phyloP scores from a whole-genome alignment of 2,329 filamentous ascomycete species.

The Trichophaea hybrida region DNA sequence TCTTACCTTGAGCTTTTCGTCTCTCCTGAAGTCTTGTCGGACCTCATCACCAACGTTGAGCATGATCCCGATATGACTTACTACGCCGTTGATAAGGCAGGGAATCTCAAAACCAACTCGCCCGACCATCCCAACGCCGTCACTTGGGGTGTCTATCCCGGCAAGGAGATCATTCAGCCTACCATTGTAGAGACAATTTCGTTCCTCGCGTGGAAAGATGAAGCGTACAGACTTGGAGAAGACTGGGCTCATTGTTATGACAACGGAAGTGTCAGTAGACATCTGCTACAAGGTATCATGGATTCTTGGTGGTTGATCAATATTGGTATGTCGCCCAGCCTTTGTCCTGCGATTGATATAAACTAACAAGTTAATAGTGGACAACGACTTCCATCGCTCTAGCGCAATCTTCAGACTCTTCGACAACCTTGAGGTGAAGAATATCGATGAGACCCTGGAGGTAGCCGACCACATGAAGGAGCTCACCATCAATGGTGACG shows the following conservation, averaged over 20 bases:
- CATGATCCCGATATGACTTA: conserved; percentile 73
- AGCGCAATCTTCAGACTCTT: conserved; percentile 75
- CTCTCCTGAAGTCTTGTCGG: conserved; percentile 60
- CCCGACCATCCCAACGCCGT: conserved; percentile 75
- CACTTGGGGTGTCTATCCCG: conserved; percentile 97
- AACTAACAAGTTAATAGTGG: conserved; percentile 44
- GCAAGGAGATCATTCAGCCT: conserved; percentile 97
- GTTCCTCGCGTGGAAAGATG: conserved; percentile 97
- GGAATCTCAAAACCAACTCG: conserved; percentile 71
- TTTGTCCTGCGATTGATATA: not conserved
- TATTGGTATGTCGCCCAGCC: conserved; percentile 50
- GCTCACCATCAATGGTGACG: not conserved
- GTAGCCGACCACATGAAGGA: not conserved
- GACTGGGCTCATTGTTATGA: conserved; percentile 93
- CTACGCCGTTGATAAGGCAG: conserved; percentile 77
- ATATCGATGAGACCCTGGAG: conserved; percentile 38
- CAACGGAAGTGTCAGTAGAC: conserved; percentile 57
- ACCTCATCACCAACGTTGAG: conserved; percentile 65
- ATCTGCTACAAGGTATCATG: conserved; percentile 69
- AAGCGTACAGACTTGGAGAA: conserved; percentile 79
- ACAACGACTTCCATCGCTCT: conserved; percentile 90
- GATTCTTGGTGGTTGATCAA: conserved; percentile 88
- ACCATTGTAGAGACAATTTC: conserved; percentile 98
- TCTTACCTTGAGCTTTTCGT: conserved; percentile 88
- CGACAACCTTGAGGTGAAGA: conserved; percentile 55